These are phyloP conservation scores for Saprolegnia parasitica DNA, from an alignment of 352 stramenopile species.

Conservation along the genomic window DNA sequence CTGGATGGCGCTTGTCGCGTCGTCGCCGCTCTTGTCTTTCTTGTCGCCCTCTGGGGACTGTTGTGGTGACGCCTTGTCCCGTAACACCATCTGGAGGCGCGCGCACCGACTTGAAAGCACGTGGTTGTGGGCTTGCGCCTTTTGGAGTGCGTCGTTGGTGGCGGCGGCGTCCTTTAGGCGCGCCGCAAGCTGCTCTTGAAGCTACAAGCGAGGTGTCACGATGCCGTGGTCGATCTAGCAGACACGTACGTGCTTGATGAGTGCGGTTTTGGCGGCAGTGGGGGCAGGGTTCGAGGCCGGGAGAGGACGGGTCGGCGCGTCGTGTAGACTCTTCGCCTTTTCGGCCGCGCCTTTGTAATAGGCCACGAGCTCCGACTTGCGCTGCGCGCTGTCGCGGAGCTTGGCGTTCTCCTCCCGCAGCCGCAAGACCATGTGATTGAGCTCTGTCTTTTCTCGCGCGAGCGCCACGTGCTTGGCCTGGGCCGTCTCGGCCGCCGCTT, in stretches of 20 bases:
- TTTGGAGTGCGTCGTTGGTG: neutral
- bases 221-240: neutral
- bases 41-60: neutral
- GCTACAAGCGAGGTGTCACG: too few species aligned
- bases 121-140: conserved; percentile 10
- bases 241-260: conserved; percentile 5
- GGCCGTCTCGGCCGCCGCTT: neutral
- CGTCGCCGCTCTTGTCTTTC: neutral
- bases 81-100: neutral
- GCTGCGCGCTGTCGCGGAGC: conserved; percentile 10
- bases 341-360: conserved; percentile 15
- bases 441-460: neutral
- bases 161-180: neutral
- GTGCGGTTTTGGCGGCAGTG: neutral
- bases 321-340: neutral
- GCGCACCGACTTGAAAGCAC: neutral
- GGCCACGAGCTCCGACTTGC: conserved; percentile 15
- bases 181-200: conserved; percentile 7
- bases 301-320: neutral
- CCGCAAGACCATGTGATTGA: conserved; percentile 15
- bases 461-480: neutral
- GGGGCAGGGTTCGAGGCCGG: neutral
- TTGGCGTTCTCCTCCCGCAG: conserved; percentile 8
- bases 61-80: neutral
- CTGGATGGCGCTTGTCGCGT: neutral